phyloP scores from a whole-genome alignment of 140 eudicot species.

The Flaveria floridana region DNA sequence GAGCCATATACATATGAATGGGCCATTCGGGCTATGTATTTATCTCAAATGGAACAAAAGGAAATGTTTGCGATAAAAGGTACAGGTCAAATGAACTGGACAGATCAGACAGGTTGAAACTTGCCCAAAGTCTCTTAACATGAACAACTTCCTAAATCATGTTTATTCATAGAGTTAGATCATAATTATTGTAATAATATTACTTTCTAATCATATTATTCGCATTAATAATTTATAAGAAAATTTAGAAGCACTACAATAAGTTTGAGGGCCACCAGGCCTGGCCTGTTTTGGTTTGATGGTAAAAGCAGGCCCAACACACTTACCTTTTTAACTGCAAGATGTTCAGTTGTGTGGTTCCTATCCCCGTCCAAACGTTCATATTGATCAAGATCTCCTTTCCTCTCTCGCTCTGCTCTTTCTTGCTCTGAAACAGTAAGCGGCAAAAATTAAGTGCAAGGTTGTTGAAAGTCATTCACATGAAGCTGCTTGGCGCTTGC shows the following conservation, averaged over 20 bases:
- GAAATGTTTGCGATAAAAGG: background rate
- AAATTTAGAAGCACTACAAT: background rate
- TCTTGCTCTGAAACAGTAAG: conserved; percentile 62
- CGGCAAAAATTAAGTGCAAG: conserved; percentile 8
- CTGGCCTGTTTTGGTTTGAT: background rate
- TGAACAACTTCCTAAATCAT: background rate
- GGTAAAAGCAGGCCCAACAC: background rate
- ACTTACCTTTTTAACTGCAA: conserved; percentile 90
- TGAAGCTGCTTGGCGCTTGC: conserved; percentile 5
- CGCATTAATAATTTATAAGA: background rate
- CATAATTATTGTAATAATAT: background rate
- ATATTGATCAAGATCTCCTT: conserved; percentile 97
- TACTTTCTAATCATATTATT: background rate
- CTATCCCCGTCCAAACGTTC: conserved; percentile 96
- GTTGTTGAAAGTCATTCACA: conserved; percentile 4
- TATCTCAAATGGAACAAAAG: background rate
- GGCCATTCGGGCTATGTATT: background rate
- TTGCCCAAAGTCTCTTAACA: background rate
- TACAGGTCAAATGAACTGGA: background rate
- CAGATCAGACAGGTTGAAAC: conserved; percentile 6
- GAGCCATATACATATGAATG: background rate
- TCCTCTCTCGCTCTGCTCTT: conserved; percentile 93
- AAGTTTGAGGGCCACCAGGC: background rate
- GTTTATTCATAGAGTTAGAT: background rate
- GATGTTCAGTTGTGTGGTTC: conserved; percentile 67